phyloP scores from a whole-genome alignment of 768 basidiomycete genomes.

The Pleurotus platypus region DNA sequence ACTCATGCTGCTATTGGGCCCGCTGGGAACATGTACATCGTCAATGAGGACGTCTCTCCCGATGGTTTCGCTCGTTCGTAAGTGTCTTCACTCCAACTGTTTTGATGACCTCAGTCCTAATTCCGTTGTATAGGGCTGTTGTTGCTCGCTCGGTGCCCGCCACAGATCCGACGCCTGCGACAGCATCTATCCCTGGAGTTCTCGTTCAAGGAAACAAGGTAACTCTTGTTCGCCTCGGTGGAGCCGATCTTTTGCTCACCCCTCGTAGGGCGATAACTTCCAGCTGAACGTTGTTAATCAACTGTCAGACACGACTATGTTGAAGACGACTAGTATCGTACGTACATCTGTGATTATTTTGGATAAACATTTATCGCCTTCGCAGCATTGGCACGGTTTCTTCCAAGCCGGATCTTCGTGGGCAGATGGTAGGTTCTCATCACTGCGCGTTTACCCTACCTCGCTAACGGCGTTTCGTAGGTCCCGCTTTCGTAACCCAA shows the following conservation, averaged over 20 bases:
- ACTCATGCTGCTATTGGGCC: slow-evolving; percentile 1
- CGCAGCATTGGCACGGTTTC: slow-evolving; percentile 31
- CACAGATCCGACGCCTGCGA: no score
- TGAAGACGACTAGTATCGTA: slow-evolving; percentile 47
- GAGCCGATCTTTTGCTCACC: no score
- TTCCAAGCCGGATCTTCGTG: slow-evolving; percentile 27
- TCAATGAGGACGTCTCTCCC: neutral
- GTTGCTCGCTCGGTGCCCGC: no score
- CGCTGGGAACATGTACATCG: neutral
- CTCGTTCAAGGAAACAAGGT: no score
- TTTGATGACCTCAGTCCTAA: no score
- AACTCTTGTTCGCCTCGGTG: no score
- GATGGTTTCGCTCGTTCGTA: slow-evolving; percentile 1
- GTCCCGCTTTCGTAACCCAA: slow-evolving; percentile 6
- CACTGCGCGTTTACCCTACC: neutral
- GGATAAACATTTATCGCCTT: no score
- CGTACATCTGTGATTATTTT: slow-evolving; percentile 10
- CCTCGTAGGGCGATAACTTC: neutral
- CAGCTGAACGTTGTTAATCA: slow-evolving; percentile 1
- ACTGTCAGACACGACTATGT: slow-evolving; percentile 46
- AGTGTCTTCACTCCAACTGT: neutral
- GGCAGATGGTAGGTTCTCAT: slow-evolving; percentile 23
- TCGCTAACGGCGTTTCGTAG: neutral
- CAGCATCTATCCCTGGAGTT: no score
- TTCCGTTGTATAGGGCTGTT: no score